Percentiles rank a stretch among this genome's conserved stretches.
phyloP scores from a whole-genome alignment of 306 rosid species.

The Elaeagnus macrophylla region DNA sequence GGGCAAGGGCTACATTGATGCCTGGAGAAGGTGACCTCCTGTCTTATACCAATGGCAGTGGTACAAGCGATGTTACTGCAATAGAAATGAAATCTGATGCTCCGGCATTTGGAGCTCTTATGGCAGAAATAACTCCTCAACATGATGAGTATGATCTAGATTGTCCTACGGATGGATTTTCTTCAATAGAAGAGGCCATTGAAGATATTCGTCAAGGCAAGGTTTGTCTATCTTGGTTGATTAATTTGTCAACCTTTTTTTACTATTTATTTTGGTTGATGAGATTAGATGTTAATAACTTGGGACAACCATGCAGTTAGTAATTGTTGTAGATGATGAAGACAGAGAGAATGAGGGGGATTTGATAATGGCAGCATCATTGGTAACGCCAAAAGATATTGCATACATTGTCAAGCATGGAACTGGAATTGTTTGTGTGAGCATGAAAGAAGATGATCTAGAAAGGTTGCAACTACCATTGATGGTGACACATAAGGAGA shows the following conservation, averaged over 20 bases:
- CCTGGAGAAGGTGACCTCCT: slow-evolving; percentile 41
- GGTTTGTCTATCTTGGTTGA: slow-evolving; percentile 32
- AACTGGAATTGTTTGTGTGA: slow-evolving; percentile 75
- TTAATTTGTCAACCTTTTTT: not conserved
- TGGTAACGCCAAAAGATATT: slow-evolving; percentile 85
- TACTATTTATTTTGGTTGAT: slow-evolving; percentile 3
- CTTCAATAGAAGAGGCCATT: slow-evolving; percentile 71
- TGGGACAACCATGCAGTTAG: slow-evolving; percentile 47
- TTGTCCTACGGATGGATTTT: slow-evolving; percentile 51
- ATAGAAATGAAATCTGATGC: slow-evolving; percentile 21
- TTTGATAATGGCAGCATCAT: slow-evolving; percentile 76
- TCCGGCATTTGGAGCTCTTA: slow-evolving; percentile 25
- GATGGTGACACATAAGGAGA: slow-evolving; percentile 68
- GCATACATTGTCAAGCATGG: slow-evolving; percentile 88
- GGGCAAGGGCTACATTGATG: slow-evolving; percentile 26
- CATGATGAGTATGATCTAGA: slow-evolving; percentile 49
- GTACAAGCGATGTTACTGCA: not conserved
- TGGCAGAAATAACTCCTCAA: slow-evolving; percentile 23
- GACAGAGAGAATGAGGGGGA: slow-evolving; percentile 93
- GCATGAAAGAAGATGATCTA: slow-evolving; percentile 72
- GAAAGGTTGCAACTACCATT: slow-evolving; percentile 74
- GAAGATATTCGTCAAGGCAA: slow-evolving; percentile 80
- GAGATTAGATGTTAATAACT: slow-evolving; percentile 13
- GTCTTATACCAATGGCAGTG: slow-evolving; percentile 14
- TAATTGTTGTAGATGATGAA: slow-evolving; percentile 79